These are phyloP conservation scores for Tricholoma sp. DNA, from an alignment of 768 basidiomycete genomes.

Conservation along the genomic window DNA sequence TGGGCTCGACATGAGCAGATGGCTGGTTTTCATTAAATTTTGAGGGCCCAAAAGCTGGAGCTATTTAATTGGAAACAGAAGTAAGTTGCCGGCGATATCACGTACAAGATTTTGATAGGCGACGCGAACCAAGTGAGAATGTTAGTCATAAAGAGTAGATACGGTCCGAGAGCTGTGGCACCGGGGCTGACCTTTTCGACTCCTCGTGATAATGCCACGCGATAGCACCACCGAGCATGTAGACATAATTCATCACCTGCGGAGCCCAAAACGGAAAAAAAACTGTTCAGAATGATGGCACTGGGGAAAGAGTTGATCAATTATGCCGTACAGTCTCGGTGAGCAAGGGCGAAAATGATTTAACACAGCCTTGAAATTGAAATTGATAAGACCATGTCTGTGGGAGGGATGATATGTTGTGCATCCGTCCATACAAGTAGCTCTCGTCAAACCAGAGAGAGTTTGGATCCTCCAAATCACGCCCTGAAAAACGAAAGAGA, in stretches of 20 bases:
- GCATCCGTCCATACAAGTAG: background rate
- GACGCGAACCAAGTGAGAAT: background rate
- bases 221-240: background rate
- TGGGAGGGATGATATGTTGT: background rate
- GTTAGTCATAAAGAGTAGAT: background rate
- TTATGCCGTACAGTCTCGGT: background rate
- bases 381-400: background rate
- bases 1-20: background rate
- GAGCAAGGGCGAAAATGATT: background rate
- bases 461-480: background rate
- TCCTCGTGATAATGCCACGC: background rate
- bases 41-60: background rate
- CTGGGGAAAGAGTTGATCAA: background rate
- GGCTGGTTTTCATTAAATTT: background rate
- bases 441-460: background rate
- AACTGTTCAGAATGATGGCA: background rate
- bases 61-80: background rate
- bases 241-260: background rate
- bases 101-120: background rate
- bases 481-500: background rate
- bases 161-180: background rate
- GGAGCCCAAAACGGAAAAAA: background rate
- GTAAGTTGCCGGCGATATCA: background rate
- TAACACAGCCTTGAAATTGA: background rate
- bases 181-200: background rate